phyloP scores from a whole-genome alignment of 2,329 filamentous ascomycete genomes.

The Lanzia echinophila region DNA sequence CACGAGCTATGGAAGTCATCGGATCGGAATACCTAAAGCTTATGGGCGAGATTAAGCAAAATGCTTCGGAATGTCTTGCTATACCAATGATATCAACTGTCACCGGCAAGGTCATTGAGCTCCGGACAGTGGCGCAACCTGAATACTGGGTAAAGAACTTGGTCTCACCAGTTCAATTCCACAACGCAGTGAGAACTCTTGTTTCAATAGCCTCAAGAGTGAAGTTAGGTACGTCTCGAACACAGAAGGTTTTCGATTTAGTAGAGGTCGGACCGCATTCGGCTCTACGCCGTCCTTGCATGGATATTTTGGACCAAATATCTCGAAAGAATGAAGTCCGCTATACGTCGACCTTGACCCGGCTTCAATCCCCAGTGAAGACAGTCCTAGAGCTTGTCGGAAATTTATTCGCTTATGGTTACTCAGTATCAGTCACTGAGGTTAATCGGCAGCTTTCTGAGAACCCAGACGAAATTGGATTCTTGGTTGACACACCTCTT shows the following conservation, averaged over 20 bases:
- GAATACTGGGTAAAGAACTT: slow-evolving; percentile 41
- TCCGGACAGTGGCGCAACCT: background rate
- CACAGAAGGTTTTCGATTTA: background rate
- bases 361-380: no score
- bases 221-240: no score
- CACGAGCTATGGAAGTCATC: background rate
- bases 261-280: slow-evolving; percentile 13
- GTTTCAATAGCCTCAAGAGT: background rate
- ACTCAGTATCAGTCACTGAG: background rate
- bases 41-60: background rate
- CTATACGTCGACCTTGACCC: background rate
- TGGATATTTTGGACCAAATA: no score
- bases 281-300: slow-evolving; percentile 2
- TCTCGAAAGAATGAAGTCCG: background rate
- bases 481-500: background rate
- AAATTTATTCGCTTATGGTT: background rate
- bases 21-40: background rate
- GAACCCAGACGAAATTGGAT: background rate
- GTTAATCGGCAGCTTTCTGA: background rate
- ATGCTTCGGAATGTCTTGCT: slow-evolving; percentile 8
- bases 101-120: background rate
- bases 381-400: background rate
- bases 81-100: slow-evolving; percentile 24
- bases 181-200: background rate
- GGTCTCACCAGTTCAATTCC: slow-evolving; percentile 33